Base-by-base conservation (phyloP, 768 basidiomycete genomes). In the Mycena galopus region DNA sequence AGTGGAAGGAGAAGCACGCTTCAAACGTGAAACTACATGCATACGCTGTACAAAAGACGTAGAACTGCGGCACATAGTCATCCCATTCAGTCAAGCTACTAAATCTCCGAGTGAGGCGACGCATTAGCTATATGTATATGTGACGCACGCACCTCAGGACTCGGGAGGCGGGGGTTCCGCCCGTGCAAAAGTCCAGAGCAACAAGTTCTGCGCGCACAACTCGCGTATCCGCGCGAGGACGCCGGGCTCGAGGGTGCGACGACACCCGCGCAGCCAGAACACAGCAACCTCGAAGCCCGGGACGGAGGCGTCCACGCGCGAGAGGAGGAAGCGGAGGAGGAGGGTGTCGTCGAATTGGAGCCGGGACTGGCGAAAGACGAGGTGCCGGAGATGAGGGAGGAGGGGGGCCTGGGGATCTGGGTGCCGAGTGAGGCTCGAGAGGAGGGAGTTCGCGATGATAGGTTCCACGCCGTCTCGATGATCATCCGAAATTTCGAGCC, bases 321-420 rank as follows among this genome's bases (percentile, higher is more conserved):
- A 58, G 57, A 58, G 57, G n/a, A 58, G 57, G 7, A 58, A 58
- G 57, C 57, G 35, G 57, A 58, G 57, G 57, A 58, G 14, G 57
- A 58, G 50, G 14, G 39, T 61, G 59, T 69, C 59, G 33, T 61
- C 50, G 27, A 69, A 69, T 61, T 60, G 58, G 21, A 69, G 67
- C 58, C 59, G 59, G 39, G 67, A 55, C 33, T 51, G 57, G 66
- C 66, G 67, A 17, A 51, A 53, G 50, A 69, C 56, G 67, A 69
- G 59, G 58, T 69, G 67, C 47, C 58, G 67, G 25, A 69, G 67
- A 53, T 51, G 50, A 55, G 67, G 67, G 25, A 69, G 67, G 67
- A 69, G 30, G 50, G 35, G 6, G 8, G 47, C 33, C 50, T 37
- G 25, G 59, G 51, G 39, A 58, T 67, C 65, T 44, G 65, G 39